Conservation (phyloP, 495 filamentous ascomycete genomes). For the Staphylotrichum tortipilum region DNA sequence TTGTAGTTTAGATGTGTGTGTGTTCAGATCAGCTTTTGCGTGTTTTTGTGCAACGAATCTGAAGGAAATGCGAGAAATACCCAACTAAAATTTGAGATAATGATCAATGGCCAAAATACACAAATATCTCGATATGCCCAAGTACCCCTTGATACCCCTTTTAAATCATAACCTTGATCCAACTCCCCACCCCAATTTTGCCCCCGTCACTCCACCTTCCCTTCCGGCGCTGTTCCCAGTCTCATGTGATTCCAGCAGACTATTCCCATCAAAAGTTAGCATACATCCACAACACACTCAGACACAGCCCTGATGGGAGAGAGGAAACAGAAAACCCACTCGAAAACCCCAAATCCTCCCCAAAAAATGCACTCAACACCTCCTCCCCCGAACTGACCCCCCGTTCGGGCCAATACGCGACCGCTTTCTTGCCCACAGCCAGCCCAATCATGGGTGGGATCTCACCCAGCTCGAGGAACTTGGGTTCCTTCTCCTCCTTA, state of each 20-base stretch:
- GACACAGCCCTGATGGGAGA: too few species aligned
- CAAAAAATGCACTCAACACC: conserved; percentile 52
- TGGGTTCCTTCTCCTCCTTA: conserved; percentile 31
- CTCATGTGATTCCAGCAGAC: conserved; percentile 51
- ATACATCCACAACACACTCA: neutral
- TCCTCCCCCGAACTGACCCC: conserved; percentile 50
- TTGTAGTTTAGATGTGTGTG: too few species aligned
- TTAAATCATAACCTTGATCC: neutral
- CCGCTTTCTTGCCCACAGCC: conserved; percentile 55
- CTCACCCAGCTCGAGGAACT: conserved; percentile 37
- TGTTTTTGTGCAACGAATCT: too few species aligned
- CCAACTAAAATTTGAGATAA: neutral
- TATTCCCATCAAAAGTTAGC: conserved; percentile 19
- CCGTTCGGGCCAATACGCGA: conserved; percentile 45
- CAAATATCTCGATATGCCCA: neutral
- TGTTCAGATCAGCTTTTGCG: too few species aligned
- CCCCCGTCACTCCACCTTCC: conserved; percentile 1
- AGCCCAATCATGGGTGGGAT: conserved; percentile 57
- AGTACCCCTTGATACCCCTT: neutral
- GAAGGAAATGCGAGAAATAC: too few species aligned
- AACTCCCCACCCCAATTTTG: neutral
- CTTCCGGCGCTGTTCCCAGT: conserved; percentile 37
- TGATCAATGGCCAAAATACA: neutral
- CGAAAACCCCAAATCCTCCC: conserved; percentile 55
- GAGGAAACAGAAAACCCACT: conserved; percentile 42